phyloP scores from a whole-genome alignment of 2,329 filamentous ascomycete genomes.

The Cordyceps cateniannulata region DNA sequence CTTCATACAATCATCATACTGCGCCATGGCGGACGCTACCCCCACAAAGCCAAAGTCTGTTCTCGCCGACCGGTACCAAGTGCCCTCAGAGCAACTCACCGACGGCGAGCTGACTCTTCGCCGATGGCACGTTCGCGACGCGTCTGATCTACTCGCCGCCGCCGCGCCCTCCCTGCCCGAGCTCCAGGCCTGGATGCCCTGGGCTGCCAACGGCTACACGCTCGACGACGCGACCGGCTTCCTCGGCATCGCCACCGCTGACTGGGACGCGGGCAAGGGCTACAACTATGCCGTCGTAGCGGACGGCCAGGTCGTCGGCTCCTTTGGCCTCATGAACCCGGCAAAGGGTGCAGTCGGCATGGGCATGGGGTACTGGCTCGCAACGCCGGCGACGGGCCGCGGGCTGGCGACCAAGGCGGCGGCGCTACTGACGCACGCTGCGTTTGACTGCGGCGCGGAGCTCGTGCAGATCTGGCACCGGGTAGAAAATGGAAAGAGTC shows the following conservation, averaged over 20 bases:
- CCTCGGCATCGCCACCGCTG: conserved; percentile 1
- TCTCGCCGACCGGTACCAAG: conserved; percentile 1
- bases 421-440: conserved; percentile 12
- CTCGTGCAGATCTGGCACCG: conserved; percentile 16
- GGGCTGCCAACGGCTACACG: conserved; percentile 15
- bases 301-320: conserved; percentile 11
- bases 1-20: neutral
- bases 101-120: conserved; percentile 14
- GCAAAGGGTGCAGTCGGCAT: neutral
- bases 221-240: conserved; percentile 11
- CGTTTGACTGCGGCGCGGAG: conserved; percentile 14
- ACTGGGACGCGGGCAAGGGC: conserved; percentile 11
- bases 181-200: conserved; percentile 17
- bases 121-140: conserved; percentile 15
- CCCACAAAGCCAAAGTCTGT: neutral
- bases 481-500: conserved; percentile 13
- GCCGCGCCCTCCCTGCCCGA: conserved; percentile 14
- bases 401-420: conserved; percentile 16
- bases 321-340: conserved; percentile 13
- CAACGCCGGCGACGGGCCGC: conserved; percentile 14
- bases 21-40: neutral
- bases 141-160: conserved; percentile 7
- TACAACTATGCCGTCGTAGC: conserved; percentile 16
- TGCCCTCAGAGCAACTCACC: conserved; percentile 9
- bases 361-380: conserved; percentile 18